Evolutionary conservation across 768 basidiomycete species (phyloP).

Genomic region (Strobilomyces confusus): DNA sequence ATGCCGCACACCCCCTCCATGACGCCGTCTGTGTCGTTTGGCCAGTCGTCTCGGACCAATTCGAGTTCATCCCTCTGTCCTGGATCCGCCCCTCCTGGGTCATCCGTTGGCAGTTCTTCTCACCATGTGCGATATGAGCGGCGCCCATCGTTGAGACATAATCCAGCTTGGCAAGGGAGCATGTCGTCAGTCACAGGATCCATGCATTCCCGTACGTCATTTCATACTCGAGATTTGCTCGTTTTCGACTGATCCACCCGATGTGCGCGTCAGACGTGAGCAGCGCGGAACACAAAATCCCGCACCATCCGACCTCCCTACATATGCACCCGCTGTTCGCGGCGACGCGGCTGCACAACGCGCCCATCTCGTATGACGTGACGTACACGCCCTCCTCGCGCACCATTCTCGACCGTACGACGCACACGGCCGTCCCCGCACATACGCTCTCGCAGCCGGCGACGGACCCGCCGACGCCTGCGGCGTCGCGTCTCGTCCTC

Average conservation of each 20-base stretch:
- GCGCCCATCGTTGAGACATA: slow-evolving; percentile 46
- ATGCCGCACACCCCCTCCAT: slow-evolving; percentile 29
- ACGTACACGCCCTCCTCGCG: slow-evolving; percentile 53
- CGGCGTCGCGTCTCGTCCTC: slow-evolving; percentile 46
- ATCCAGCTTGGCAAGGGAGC: slow-evolving; percentile 44
- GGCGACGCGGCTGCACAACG: slow-evolving; percentile 48
- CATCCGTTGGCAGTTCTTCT: slow-evolving; percentile 37
- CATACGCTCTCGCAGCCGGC: slow-evolving; percentile 59
- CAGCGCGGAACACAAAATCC: slow-evolving; percentile 22
- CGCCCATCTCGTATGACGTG: slow-evolving; percentile 62
- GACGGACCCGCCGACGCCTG: slow-evolving; percentile 53
- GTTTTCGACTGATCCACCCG: slow-evolving; percentile 3
- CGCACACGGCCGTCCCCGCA: slow-evolving; percentile 49
- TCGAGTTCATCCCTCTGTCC: slow-evolving; percentile 48
- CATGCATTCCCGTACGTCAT: slow-evolving; percentile 38
- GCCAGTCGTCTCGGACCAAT: slow-evolving; percentile 46
- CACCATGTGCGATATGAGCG: slow-evolving; percentile 38
- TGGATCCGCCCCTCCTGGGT: slow-evolving; percentile 36
- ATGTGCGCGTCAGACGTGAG: slow-evolving; percentile 13
- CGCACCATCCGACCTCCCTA: slow-evolving; percentile 32
- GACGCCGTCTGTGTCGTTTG: slow-evolving; percentile 32
- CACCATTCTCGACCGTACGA: slow-evolving; percentile 53
- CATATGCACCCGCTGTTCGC: slow-evolving; percentile 67
- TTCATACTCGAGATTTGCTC: slow-evolving; percentile 1
- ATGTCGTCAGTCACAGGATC: slow-evolving; percentile 38